Conservation (phyloP, 148 eudicot genomes). For the Amaranthus cruentus region DNA sequence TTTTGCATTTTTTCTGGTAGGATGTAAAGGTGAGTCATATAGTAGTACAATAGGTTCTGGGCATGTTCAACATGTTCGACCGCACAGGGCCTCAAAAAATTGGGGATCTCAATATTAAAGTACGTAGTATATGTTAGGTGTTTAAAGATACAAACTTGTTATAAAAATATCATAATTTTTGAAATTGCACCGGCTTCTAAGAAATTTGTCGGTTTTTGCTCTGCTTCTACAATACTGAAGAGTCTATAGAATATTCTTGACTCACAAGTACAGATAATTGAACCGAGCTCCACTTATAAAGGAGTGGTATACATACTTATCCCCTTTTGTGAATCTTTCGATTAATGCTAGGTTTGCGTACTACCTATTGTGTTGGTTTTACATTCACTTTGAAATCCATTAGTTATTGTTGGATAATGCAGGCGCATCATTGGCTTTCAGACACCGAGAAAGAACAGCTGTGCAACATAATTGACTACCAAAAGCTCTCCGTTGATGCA, state of each 20-base stretch:
- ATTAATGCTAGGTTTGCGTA: neutral
- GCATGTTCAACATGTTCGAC: too few species aligned
- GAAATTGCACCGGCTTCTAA: too few species aligned
- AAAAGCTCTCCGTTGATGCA: conserved; percentile 92
- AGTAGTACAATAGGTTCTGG: neutral
- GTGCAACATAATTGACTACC: conserved; percentile 73
- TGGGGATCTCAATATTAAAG: too few species aligned
- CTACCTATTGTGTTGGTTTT: neutral
- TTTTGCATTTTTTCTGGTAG: neutral
- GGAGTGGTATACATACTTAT: neutral
- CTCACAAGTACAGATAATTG: too few species aligned
- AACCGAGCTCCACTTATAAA: too few species aligned
- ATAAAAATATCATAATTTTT: too few species aligned
- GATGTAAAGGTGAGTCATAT: neutral
- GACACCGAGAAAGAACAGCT: conserved; percentile 76
- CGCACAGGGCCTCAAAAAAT: too few species aligned
- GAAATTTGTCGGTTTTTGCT: too few species aligned
- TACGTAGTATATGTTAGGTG: too few species aligned
- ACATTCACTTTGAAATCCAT: neutral
- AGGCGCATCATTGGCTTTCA: conserved; percentile 90
- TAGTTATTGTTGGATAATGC: conserved; percentile 22
- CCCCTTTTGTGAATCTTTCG: neutral
- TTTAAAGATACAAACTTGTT: too few species aligned
- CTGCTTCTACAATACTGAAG: too few species aligned
- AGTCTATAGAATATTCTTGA: too few species aligned